Conservation (phyloP, 148 eudicot species). For the Spergularia marina region DNA sequence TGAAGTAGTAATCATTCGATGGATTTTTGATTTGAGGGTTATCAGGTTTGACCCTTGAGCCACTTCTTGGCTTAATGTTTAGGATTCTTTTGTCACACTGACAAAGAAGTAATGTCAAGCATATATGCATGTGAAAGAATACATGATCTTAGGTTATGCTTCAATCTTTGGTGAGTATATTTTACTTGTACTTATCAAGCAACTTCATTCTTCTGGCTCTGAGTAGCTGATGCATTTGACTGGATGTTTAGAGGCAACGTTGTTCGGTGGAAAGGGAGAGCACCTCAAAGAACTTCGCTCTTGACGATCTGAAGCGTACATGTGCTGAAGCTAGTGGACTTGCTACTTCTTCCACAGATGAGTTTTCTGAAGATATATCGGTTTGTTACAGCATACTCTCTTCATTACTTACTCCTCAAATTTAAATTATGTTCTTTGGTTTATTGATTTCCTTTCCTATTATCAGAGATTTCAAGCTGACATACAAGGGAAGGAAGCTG, state of each 20-base stretch:
- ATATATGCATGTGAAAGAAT: neutral
- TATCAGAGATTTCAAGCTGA: slow-evolving; percentile 51
- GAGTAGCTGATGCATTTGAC: slow-evolving; percentile 10
- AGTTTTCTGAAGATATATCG: slow-evolving; percentile 61
- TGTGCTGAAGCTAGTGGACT: slow-evolving; percentile 49
- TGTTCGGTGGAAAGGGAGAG: slow-evolving; percentile 35
- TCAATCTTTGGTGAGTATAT: neutral
- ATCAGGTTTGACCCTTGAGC: neutral
- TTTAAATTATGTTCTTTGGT: neutral
- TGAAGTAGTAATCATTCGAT: too few species aligned
- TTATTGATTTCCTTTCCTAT: slow-evolving; percentile 4
- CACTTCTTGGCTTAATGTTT: neutral
- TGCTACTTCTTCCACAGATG: slow-evolving; percentile 61
- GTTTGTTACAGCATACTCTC: slow-evolving; percentile 42
- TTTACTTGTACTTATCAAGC: neutral
- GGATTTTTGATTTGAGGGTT: neutral
- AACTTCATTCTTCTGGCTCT: neutral
- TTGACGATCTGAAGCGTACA: slow-evolving; percentile 60
- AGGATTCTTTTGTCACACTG: neutral
- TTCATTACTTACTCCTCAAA: slow-evolving; percentile 1
- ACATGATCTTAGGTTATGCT: neutral
- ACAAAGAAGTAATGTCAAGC: neutral
- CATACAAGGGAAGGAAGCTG: slow-evolving; percentile 47
- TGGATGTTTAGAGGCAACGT: slow-evolving; percentile 55
- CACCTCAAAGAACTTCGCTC: slow-evolving; percentile 42